phyloP scores from a whole-genome alignment of 371 early-diverging fungal genomes.

The Dinochytrium kinnereticum region DNA sequence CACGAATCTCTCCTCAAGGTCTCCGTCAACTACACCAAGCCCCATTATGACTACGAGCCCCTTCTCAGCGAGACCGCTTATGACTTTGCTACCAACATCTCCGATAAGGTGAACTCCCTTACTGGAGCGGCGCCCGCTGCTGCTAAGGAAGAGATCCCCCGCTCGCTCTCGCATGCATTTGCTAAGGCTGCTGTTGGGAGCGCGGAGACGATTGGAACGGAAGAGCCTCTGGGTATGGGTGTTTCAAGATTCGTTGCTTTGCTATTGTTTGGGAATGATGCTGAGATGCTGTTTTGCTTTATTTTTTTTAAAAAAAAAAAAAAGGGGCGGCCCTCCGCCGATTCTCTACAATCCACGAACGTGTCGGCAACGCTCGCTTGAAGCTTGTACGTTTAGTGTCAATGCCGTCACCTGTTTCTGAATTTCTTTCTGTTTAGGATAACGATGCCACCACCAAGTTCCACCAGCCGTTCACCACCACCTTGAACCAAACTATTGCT shows the following conservation, averaged over 20 bases:
- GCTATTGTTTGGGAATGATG: background rate
- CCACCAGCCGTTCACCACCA: conserved; percentile 72
- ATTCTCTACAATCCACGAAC: conserved; percentile 79
- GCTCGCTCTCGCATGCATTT: conserved; percentile 73
- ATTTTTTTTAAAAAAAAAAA: too few relatives aligned
- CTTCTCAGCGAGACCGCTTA: conserved; percentile 74
- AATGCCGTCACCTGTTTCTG: background rate
- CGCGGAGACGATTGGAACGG: conserved; percentile 69
- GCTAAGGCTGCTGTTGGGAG: conserved; percentile 70
- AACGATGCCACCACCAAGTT: conserved; percentile 71
- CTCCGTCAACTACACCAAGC: conserved; percentile 72
- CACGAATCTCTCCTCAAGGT: conserved; percentile 75
- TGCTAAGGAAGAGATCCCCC: conserved; percentile 39
- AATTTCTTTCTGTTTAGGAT: conserved; percentile 45
- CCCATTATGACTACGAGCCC: conserved; percentile 78
- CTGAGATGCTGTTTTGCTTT: background rate
- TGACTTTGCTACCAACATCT: conserved; percentile 68
- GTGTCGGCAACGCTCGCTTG: conserved; percentile 77
- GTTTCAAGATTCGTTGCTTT: background rate
- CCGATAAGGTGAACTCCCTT: conserved; percentile 67
- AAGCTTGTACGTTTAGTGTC: conserved; percentile 59
- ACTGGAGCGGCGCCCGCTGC: conserved; percentile 42
- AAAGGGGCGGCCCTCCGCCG: conserved; percentile 81
- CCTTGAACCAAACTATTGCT: conserved; percentile 74
- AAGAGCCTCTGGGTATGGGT: conserved; percentile 71